These are phyloP conservation scores for Arthrobotrys pseudoclavata DNA, from an alignment of 2,329 filamentous ascomycete species.

Conservation along the genomic window DNA sequence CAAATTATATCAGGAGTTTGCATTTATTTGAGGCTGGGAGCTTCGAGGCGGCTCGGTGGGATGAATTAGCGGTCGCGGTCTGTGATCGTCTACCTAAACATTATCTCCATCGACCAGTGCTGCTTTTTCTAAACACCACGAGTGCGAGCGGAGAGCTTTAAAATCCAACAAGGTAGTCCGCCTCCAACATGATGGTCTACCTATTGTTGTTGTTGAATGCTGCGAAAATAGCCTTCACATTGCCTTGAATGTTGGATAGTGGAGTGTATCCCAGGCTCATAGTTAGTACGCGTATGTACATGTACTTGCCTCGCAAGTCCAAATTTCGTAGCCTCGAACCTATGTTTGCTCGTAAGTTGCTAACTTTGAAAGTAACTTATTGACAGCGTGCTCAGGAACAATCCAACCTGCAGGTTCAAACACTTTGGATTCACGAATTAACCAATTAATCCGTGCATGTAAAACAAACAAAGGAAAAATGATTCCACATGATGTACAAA, in stretches of 20 bases:
- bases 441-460: slow-evolving; percentile 2
- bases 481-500: slow-evolving; percentile 5
- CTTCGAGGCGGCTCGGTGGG: not conserved
- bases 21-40: not conserved
- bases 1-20: slow-evolving; percentile 3
- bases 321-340: not conserved
- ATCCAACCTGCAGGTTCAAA: slow-evolving; percentile 7
- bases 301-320: not conserved
- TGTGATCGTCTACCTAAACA: not conserved
- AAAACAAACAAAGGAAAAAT: slow-evolving; percentile 44
- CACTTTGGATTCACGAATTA: not conserved
- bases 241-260: not conserved
- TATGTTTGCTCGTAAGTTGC: not conserved
- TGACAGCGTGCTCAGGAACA: not conserved
- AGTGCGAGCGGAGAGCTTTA: not conserved
- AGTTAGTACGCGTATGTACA: not conserved
- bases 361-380: slow-evolving; percentile 8
- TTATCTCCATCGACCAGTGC: not conserved
- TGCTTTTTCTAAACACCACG: not conserved
- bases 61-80: not conserved
- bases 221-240: not conserved
- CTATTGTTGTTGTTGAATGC: not conserved
- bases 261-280: not conserved
- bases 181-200: not conserved
- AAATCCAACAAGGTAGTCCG: not conserved